Conservation (phyloP, 192 early-diverging fungal species). For the Entophlyctis helioformis region DNA sequence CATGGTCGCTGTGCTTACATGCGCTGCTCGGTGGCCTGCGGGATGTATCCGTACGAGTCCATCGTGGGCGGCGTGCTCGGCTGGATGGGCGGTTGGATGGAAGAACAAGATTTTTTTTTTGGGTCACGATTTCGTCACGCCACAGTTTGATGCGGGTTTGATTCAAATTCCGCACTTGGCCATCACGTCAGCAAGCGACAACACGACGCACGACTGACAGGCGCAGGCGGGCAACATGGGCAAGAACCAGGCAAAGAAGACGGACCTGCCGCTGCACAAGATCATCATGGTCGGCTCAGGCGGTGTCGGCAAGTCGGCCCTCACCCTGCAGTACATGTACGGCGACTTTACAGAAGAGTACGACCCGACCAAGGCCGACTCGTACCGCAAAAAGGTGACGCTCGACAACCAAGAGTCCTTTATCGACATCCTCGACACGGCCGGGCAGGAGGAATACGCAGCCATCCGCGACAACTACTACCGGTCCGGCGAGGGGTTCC, state of each 20-base stretch:
- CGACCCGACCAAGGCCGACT: constrained; percentile 87
- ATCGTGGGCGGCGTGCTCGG: too few relatives aligned
- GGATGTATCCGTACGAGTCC: too few relatives aligned
- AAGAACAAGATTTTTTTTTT: too few relatives aligned
- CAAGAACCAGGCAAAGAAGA: constrained; percentile 45
- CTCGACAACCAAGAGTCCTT: constrained; percentile 66
- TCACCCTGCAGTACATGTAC: constrained; percentile 83
- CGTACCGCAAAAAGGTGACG: constrained; percentile 72
- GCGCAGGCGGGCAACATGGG: too few relatives aligned
- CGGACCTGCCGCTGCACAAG: constrained; percentile 70
- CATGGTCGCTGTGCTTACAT: too few relatives aligned
- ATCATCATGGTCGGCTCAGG: constrained; percentile 88
- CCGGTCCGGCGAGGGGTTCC: constrained; percentile 71
- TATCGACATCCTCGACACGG: constrained; percentile 85
- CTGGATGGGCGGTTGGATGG: too few relatives aligned
- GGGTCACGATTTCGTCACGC: too few relatives aligned
- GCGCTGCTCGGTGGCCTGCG: too few relatives aligned
- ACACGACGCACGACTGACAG: too few relatives aligned
- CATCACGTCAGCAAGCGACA: too few relatives aligned
- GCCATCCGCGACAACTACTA: constrained; percentile 84
- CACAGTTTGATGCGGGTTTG: too few relatives aligned
- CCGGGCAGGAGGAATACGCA: constrained; percentile 82
- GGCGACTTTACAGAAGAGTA: constrained; percentile 92
- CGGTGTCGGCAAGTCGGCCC: constrained; percentile 81
- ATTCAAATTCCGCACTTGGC: too few relatives aligned